Evolutionary conservation across 495 filamentous ascomycete genomes (phyloP), one percentile per base, ranked within the genome.

Genomic region (Neurospora terricola): DNA sequence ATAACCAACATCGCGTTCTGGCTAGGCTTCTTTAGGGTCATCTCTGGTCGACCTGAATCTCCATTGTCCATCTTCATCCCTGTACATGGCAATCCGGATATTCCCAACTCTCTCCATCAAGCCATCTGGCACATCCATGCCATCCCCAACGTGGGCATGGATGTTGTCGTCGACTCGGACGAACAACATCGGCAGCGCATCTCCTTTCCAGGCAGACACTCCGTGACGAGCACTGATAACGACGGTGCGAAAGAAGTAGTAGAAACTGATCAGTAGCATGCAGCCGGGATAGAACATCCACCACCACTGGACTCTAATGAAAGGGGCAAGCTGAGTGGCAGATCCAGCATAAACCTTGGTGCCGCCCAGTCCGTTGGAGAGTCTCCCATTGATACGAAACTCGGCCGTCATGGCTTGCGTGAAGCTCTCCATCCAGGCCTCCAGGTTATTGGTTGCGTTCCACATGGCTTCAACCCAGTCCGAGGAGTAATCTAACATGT

Each of bases 391-490:
- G 37, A 74, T 75, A 30, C 79, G 79, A 14, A 83, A 76, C 43
- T 82, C 72, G 34, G 75, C 78, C 12, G 82, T 82, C 72, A 83
- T 73, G 73, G 78, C 80, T 18, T 73, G 43, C 1, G 81, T 77
- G 38, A 83, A 75, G 37, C 71, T 75, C 7, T 71, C 43, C 43
- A 82, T 80, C 81, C 80, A 82, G 39, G 69, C 71, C 6, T 73
- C 38, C 23, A 82, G 76, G 69, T 76, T 69, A 21, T 74, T 69
- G 16, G 75, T 76, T 23, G 82, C 77, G 62, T 79, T 78, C 72
- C 76, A 77, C 74, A 82, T 78, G 36, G 82, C 82, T 66, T 82
- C 78, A 70, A 80, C 78, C 81, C 81, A 83, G 75, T 82, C 82
- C 9, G 80, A 81, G n/a, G 81, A 79, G 38, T 80, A 80, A 38